Percentiles rank a stretch among this genome's conserved stretches.
These are phyloP conservation scores for Vanderwaltozyma yarrowii DNA, from an alignment of 805 yeast genomes.

Conservation along the genomic window DNA sequence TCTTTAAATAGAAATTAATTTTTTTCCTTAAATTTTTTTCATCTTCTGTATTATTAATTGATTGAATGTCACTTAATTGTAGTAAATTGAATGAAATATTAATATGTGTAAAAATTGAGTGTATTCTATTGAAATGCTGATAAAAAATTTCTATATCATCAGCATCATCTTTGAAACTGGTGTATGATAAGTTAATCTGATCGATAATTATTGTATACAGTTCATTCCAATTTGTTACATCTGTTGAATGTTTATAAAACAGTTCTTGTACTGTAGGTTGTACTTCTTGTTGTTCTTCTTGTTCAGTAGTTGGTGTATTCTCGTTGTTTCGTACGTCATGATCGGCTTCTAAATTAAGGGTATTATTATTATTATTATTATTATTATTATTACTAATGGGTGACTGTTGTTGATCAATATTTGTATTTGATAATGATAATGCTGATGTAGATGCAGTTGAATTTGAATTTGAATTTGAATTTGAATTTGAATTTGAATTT, in stretches of 20 bases:
- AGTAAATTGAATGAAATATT: slow-evolving; percentile 1
- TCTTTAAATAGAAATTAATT: not conserved
- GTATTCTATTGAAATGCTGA: not conserved
- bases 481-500: too few relatives aligned
- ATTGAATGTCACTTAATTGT: not conserved
- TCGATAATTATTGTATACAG: slow-evolving; percentile 39
- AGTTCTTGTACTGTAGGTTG: not conserved
- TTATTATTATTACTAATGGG: not conserved
- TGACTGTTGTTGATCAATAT: slow-evolving; percentile 6
- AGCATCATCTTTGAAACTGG: slow-evolving; percentile 7
- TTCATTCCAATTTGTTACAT: slow-evolving; percentile 50
- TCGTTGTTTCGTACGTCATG: slow-evolving; percentile 3
- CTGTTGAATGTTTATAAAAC: slow-evolving; percentile 52
- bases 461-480: not conserved
- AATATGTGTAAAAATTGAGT: slow-evolving; percentile 1
- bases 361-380: not conserved
- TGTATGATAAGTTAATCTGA: slow-evolving; percentile 38
- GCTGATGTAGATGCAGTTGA: not conserved
- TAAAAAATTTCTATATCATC: not conserved
- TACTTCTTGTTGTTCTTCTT: too few relatives aligned
- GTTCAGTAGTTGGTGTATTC: too few relatives aligned
- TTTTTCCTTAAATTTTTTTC: not conserved
- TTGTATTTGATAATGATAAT: not conserved
- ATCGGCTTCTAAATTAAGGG: slow-evolving; percentile 5
- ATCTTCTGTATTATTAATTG: not conserved